Evolutionary conservation across 140 eudicot species (phyloP).

Genomic region (Oenanthe javanica): DNA sequence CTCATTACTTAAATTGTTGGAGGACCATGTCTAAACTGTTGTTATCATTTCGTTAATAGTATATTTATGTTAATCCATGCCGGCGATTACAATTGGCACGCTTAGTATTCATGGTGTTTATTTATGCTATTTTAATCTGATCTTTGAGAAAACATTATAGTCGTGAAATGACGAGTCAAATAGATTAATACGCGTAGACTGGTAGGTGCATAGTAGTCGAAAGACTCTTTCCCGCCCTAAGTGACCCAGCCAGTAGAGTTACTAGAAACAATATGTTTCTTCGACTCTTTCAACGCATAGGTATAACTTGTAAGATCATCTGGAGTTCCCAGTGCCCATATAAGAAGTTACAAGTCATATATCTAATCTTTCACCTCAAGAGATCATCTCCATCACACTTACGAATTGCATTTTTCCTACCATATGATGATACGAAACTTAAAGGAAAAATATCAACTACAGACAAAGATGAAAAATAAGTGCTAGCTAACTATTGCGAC

Average conservation of each 20-base stretch:
- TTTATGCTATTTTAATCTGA: background rate
- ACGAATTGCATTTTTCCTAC: too few relatives aligned
- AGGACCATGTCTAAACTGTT: constrained; percentile 6
- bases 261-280: background rate
- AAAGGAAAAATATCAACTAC: background rate
- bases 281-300: background rate
- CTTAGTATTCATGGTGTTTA: background rate
- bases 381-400: too few relatives aligned
- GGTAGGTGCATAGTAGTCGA: background rate
- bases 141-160: background rate
- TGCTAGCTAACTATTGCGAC: too few relatives aligned
- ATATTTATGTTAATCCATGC: background rate
- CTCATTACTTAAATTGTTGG: background rate
- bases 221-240: background rate
- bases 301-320: too few relatives aligned
- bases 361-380: too few relatives aligned
- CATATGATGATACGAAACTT: too few relatives aligned
- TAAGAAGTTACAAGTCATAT: too few relatives aligned
- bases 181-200: background rate
- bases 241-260: background rate
- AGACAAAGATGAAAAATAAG: too few relatives aligned
- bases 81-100: constrained; percentile 8
- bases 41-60: background rate
- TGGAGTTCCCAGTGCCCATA: too few relatives aligned
- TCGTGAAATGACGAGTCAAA: background rate